Evolutionary conservation across 305 asterid species (phyloP).

Genomic region (Ilex paraguariensis): DNA sequence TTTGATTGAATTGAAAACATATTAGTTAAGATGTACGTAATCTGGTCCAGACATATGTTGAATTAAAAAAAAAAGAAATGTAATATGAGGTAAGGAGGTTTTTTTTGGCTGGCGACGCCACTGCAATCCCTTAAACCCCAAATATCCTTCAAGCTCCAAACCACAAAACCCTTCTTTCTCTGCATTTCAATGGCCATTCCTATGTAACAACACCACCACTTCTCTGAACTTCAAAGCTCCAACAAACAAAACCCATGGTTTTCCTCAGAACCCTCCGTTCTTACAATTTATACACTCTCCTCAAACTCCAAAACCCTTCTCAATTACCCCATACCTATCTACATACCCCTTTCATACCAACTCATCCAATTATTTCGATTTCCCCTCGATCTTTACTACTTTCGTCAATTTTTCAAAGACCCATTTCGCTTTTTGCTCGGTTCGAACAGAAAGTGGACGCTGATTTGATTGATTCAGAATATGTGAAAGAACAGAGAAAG

Average conservation of each 20-base stretch:
- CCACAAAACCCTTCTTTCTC: not conserved
- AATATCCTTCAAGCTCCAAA: no score
- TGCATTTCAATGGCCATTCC: not conserved
- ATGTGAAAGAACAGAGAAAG: constrained; percentile 7
- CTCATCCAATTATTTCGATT: constrained; percentile 15
- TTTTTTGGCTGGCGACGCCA: no score
- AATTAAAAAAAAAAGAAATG: no score
- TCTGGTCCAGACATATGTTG: no score
- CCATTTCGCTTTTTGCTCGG: constrained; percentile 33
- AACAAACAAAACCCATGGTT: constrained; percentile 21
- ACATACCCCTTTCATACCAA: not conserved
- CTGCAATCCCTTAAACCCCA: not conserved
- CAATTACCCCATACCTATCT: constrained; percentile 10
- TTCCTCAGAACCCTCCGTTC: constrained; percentile 22
- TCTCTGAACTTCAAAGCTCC: constrained; percentile 2
- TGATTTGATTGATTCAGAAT: constrained; percentile 6
- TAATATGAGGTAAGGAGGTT: no score
- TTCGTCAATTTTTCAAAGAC: constrained; percentile 25
- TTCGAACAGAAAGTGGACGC: constrained; percentile 1
- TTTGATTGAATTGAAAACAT: no score
- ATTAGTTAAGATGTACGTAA: no score
- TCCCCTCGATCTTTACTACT: constrained; percentile 7
- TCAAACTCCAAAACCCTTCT: constrained; percentile 22
- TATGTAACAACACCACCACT: not conserved
- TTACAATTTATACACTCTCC: constrained; percentile 10